phyloP scores from a whole-genome alignment of 257 asterid genomes.

The Fraxinus excelsior region DNA sequence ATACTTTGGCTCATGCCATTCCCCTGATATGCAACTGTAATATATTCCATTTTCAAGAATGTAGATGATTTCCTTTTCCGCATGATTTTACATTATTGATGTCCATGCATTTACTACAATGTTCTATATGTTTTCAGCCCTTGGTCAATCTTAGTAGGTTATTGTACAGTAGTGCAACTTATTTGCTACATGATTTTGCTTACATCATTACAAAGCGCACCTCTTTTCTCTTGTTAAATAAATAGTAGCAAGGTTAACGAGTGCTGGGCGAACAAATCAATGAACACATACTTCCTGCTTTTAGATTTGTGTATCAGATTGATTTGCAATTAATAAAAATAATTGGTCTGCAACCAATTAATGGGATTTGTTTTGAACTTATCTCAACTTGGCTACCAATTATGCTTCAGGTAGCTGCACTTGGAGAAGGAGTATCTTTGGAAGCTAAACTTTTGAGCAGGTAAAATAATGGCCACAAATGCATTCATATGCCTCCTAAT shows the following conservation, averaged over 20 bases:
- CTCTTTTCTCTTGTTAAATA: not conserved
- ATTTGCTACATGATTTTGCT: constrained; percentile 19
- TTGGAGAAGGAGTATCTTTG: constrained; percentile 94
- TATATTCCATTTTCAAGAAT: constrained; percentile 3
- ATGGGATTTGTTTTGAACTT: constrained; percentile 19
- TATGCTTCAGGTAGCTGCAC: constrained; percentile 82
- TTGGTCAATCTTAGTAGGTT: constrained; percentile 1
- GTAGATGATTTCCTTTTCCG: not conserved
- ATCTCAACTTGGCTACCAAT: constrained; percentile 10
- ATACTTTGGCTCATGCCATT: not conserved
- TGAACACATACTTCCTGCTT: not conserved
- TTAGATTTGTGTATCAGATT: not conserved
- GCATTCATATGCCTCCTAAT: constrained; percentile 27
- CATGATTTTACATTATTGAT: not conserved
- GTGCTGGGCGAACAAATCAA: not conserved
- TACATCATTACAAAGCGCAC: constrained; percentile 11
- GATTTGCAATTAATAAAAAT: not conserved
- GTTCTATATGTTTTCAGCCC: constrained; percentile 11
- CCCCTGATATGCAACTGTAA: constrained; percentile 5
- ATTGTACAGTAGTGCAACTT: constrained; percentile 17
- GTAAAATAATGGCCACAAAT: constrained; percentile 37
- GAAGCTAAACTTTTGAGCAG: constrained; percentile 97
- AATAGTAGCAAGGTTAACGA: not conserved
- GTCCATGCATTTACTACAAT: not conserved
- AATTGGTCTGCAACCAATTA: not conserved